Percentiles rank a stretch among this genome's conserved stretches.
phyloP scores from a whole-genome alignment of 1,284 basidiomycete species.

The Phylloporus sp. region DNA sequence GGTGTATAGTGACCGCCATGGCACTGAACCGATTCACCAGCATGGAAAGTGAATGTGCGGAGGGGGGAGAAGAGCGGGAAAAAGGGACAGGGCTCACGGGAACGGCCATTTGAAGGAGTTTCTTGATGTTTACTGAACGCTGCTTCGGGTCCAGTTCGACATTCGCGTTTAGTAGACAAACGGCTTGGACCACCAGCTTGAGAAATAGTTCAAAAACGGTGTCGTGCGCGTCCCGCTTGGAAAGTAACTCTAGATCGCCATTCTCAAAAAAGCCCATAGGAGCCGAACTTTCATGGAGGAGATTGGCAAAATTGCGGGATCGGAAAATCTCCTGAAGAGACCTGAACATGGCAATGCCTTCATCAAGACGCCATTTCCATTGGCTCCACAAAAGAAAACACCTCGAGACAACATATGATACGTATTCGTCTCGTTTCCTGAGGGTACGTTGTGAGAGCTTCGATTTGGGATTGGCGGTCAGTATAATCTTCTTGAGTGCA shows the following conservation, averaged over 20 bases:
- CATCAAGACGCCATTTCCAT: constrained; percentile 81
- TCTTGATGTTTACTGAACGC: constrained; percentile 61
- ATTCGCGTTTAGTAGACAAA: constrained; percentile 41
- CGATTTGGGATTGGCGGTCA: constrained; percentile 59
- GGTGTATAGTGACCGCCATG: constrained; percentile 78
- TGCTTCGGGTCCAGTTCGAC: constrained; percentile 44
- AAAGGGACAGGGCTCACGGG: constrained; percentile 79
- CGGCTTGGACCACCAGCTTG: constrained; percentile 75
- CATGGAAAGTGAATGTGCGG: constrained; percentile 73
- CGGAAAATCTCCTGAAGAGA: constrained; percentile 82
- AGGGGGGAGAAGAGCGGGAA: constrained; percentile 61
- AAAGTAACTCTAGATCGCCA: constrained; percentile 65
- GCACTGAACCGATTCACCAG: constrained; percentile 88
- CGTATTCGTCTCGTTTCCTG: constrained; percentile 76
- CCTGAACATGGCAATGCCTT: constrained; percentile 68
- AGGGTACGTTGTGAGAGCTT: constrained; percentile 58
- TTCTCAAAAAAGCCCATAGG: constrained; percentile 82
- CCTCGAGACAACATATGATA: constrained; percentile 76
- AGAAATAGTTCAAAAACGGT: constrained; percentile 84
- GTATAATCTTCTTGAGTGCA: constrained; percentile 68
- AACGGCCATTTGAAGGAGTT: constrained; percentile 81
- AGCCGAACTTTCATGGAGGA: constrained; percentile 77
- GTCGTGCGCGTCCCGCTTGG: constrained; percentile 63
- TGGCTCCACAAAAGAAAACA: constrained; percentile 74
- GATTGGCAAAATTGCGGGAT: constrained; percentile 80